Base-by-base conservation (phyloP, 2,329 filamentous ascomycete genomes). In the Fusarium equiseti region DNA sequence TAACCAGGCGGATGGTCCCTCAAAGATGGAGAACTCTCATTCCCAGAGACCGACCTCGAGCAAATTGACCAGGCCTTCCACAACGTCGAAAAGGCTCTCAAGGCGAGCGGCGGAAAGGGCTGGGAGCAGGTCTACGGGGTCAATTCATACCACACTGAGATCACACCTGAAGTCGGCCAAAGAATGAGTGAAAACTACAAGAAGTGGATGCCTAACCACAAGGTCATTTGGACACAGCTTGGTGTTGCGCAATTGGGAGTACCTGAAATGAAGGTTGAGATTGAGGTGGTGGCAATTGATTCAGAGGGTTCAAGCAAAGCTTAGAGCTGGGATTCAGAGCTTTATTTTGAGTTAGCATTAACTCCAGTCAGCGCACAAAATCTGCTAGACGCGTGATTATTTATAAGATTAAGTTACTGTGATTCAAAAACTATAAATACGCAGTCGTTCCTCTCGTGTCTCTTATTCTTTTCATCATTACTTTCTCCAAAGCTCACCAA, bases 241-340 rank as follows among this genome's bases (percentile, higher is more conserved):
- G 86, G 83, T 0, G 86, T 89, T 2, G 65, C 76, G 8, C 68
- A 78, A 45, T 73, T 90, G n/a, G 86, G 79, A 0, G 74, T 78
- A 44, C 79, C 82, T 13, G 79, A 77, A 15, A 89, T 89, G 87
- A 72, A 78, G 31, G 81, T 89, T 5, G 87, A 89, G 78, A 85
- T 89, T 76, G 87, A 89, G 74, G 86, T 87, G 22, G 75, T 76
- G 16, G 85, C 85, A 1, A 64, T 73, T 48, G 75, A 77, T 20
- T 43, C 72, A 1, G 60, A 73, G 11, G 62, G 48, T 4, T 32
- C 42, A 18, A 29, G 27, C 2, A 63, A 59, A 32, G 45, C 40
- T 8, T 57, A 29, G 4, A 66, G 35, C 6, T 4, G 18, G n/a
- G 35, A 38, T 38, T 38, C 35, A 38, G 35, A 38, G 10, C 18